These are phyloP conservation scores for Talaromyces sp. DNA, from an alignment of 2,329 filamentous ascomycete species.

Conservation along the genomic window DNA sequence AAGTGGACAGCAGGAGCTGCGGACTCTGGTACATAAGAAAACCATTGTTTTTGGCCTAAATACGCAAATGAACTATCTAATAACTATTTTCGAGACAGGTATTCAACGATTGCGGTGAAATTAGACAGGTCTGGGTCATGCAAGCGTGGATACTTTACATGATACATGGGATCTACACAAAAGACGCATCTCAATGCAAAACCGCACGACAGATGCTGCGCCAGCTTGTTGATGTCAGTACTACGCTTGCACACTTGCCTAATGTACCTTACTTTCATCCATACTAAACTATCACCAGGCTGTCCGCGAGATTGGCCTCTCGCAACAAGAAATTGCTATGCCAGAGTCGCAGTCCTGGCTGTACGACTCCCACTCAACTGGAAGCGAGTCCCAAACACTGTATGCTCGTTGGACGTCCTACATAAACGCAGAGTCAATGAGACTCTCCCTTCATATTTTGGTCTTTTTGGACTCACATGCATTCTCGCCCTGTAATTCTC, in stretches of 20 bases:
- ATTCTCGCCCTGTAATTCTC: slow-evolving; percentile 33
- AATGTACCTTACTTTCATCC: neutral
- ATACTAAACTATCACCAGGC: slow-evolving; percentile 18
- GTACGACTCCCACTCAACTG: neutral
- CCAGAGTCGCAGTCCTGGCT: slow-evolving; percentile 18
- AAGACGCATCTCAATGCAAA: slow-evolving; percentile 25
- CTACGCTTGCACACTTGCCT: neutral
- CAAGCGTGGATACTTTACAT: slow-evolving; percentile 36
- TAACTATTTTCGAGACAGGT: too few relatives aligned
- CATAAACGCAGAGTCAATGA: slow-evolving; percentile 35
- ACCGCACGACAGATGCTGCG: slow-evolving; percentile 32
- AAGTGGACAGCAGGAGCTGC: slow-evolving; percentile 9
- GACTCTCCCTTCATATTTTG: slow-evolving; percentile 33
- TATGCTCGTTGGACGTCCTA: slow-evolving; percentile 30
- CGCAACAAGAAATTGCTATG: slow-evolving; percentile 27
- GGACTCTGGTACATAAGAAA: slow-evolving; percentile 3
- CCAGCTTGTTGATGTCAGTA: slow-evolving; percentile 30
- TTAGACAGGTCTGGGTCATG: slow-evolving; percentile 30
- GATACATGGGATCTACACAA: slow-evolving; percentile 34
- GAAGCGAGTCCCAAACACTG: slow-evolving; percentile 18
- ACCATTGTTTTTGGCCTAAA: too few relatives aligned
- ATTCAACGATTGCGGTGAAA: slow-evolving; percentile 21
- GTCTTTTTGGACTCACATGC: slow-evolving; percentile 33
- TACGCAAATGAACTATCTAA: too few relatives aligned
- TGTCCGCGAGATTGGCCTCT: slow-evolving; percentile 29